phyloP scores from a whole-genome alignment of 2,329 filamentous ascomycete species.

The Pezicula carpinea region DNA sequence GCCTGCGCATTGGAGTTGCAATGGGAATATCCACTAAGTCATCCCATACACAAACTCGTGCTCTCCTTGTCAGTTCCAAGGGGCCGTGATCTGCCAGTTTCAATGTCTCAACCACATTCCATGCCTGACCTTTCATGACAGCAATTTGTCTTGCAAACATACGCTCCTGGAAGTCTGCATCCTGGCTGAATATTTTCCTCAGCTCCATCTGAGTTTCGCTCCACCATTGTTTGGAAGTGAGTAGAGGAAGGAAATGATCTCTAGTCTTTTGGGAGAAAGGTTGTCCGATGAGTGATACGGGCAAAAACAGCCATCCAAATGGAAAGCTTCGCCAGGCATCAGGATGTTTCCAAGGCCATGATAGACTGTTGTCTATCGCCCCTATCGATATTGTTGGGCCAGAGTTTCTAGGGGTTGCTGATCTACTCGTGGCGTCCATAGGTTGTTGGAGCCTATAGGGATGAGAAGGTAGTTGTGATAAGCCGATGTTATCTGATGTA shows the following conservation, averaged over 20 bases:
- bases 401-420: constrained; percentile 31
- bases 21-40: constrained; percentile 95
- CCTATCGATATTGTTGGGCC: constrained; percentile 65
- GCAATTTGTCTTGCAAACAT: constrained; percentile 99
- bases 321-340: constrained; percentile 89
- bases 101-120: constrained; percentile 97
- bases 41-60: constrained; percentile 95
- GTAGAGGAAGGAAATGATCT: constrained; percentile 89
- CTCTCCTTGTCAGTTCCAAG: constrained; percentile 82
- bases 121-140: constrained; percentile 98
- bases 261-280: constrained; percentile 93
- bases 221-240: constrained; percentile 97
- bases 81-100: constrained; percentile 91
- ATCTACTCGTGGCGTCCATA: constrained; percentile 68
- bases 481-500: constrained; percentile 29
- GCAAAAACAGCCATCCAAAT: constrained; percentile 97
- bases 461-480: constrained; percentile 36
- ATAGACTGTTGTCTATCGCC: constrained; percentile 95
- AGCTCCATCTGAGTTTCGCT: constrained; percentile 85
- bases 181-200: constrained; percentile 82
- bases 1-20: constrained; percentile 80
- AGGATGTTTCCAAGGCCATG: constrained; percentile 98
- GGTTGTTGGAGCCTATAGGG: constrained; percentile 77
- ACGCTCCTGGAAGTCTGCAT: constrained; percentile 93
- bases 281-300: constrained; percentile 91